Percentiles rank a stretch among this genome's conserved stretches.
These are phyloP conservation scores for Chrysopogon serrulatus DNA, from an alignment of 176 grass and related monocot species.

Conservation along the genomic window DNA sequence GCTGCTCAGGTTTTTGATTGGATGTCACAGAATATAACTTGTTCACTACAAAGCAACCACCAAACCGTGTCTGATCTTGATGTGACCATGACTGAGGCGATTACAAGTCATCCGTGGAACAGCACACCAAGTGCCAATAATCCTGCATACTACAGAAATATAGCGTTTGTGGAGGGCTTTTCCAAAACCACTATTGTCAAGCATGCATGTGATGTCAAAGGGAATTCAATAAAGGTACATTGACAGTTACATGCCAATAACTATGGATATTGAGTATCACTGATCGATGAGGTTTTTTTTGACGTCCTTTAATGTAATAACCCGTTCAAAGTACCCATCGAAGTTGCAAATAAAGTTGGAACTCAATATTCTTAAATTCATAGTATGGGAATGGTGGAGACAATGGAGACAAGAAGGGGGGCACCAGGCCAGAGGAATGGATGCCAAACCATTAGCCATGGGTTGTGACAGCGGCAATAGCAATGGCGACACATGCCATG, in stretches of 20 bases:
- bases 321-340: no score
- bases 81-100: constrained; percentile 82
- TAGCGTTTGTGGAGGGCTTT: constrained; percentile 90
- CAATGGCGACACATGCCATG: no score
- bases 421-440: no score
- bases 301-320: no score
- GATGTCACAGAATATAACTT: constrained; percentile 70
- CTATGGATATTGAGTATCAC: background rate
- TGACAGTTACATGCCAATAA: constrained; percentile 3
- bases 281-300: no score
- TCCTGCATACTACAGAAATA: constrained; percentile 60
- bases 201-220: constrained; percentile 73
- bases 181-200: constrained; percentile 95
- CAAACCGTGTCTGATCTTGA: constrained; percentile 58
- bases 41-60: constrained; percentile 53
- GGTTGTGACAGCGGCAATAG: no score
- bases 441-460: no score
- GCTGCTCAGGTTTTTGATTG: constrained; percentile 78
- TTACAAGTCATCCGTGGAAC: constrained; percentile 48
- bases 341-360: no score
- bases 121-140: constrained; percentile 37
- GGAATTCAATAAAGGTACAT: constrained; percentile 77
- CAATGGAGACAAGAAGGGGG: no score
- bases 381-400: no score
- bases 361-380: no score